Percentiles rank a stretch among this genome's conserved stretches.
Conservation (phyloP, 345 rosid genomes). For the Eucalyptus paniculata region DNA sequence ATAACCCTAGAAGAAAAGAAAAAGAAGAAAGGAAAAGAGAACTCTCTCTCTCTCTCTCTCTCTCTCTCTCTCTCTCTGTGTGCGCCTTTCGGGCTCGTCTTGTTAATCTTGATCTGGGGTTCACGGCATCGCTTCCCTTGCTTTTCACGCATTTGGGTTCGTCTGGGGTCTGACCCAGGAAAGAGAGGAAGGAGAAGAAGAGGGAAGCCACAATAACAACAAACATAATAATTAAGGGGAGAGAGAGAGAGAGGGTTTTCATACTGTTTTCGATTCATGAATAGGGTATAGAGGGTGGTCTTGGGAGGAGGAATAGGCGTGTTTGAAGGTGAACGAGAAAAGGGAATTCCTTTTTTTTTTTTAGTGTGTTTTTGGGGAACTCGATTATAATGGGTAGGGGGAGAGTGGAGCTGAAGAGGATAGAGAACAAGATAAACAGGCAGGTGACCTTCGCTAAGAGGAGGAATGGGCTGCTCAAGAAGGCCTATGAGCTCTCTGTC, state of each 20-base stretch:
- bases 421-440: slow-evolving; percentile 99
- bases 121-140: neutral
- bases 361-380: neutral
- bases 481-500: slow-evolving; percentile 92
- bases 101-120: slow-evolving; percentile 1
- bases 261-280: neutral
- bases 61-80: no score
- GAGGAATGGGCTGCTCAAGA: slow-evolving; percentile 90
- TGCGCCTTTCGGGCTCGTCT: neutral
- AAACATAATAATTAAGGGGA: neutral
- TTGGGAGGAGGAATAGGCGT: neutral
- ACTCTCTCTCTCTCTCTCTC: slow-evolving; percentile 5
- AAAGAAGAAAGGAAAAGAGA: neutral
- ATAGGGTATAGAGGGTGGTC: neutral
- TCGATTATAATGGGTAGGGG: slow-evolving; percentile 70
- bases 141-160: slow-evolving; percentile 11
- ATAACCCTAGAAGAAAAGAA: neutral
- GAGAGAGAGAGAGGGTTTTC: neutral
- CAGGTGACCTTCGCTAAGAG: slow-evolving; percentile 98
- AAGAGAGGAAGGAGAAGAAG: neutral
- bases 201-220: neutral
- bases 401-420: slow-evolving; percentile 97
- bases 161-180: neutral
- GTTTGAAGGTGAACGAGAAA: neutral
- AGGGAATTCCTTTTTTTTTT: neutral